phyloP scores from a whole-genome alignment of 2,329 filamentous ascomycete genomes.

The Botrytis tulipae region DNA sequence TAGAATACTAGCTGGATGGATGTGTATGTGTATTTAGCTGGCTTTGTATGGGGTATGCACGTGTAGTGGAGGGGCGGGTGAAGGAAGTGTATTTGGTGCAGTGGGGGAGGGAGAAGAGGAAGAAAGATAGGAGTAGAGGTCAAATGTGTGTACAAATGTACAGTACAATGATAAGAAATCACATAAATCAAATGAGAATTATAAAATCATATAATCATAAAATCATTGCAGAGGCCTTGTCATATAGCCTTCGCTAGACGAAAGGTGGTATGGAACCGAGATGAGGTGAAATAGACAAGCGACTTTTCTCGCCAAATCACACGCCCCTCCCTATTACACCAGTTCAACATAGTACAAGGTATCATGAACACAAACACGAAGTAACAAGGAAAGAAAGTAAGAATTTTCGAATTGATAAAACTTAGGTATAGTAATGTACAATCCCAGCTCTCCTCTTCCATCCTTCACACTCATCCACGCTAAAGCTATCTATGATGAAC shows the following conservation, averaged over 20 bases:
- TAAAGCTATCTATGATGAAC: neutral
- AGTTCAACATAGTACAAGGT: neutral
- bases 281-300: neutral
- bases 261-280: neutral
- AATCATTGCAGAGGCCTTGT: neutral
- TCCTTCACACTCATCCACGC: neutral
- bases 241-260: neutral
- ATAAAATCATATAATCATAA: neutral
- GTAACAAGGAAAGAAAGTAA: neutral
- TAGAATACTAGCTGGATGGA: neutral
- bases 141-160: neutral
- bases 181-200: neutral
- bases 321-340: neutral
- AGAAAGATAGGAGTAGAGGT: neutral
- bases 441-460: neutral
- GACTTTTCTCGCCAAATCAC: neutral
- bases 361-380: neutral
- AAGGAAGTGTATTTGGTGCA: neutral
- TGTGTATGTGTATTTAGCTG: neutral
- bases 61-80: neutral
- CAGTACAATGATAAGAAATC: neutral
- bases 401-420: neutral
- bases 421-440: conserved; percentile 5
- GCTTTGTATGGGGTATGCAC: neutral
- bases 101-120: neutral